Evolutionary conservation across 768 basidiomycete genomes (phyloP).

Genomic region (Termitomyces sp.): DNA sequence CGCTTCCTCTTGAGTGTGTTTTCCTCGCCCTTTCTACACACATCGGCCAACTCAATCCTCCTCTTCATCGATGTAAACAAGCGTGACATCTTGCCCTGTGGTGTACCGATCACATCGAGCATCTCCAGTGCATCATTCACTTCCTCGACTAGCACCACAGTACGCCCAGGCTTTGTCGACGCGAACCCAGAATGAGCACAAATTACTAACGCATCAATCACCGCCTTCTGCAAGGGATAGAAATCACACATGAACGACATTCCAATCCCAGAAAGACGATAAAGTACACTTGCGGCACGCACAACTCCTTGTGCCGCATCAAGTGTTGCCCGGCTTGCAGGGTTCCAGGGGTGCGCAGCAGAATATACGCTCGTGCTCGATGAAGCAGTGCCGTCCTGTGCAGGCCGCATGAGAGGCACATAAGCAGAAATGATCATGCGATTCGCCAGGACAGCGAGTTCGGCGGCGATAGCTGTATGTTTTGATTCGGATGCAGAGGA

Average conservation of each 20-base stretch:
- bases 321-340: conserved; percentile 52
- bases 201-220: conserved; percentile 63
- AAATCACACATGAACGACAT: conserved; percentile 38
- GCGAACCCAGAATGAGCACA: conserved; percentile 58
- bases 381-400: neutral
- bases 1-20: conserved; percentile 26
- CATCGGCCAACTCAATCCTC: conserved; percentile 16
- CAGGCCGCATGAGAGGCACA: conserved; percentile 52
- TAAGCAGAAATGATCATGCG: conserved; percentile 59
- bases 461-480: conserved; percentile 32
- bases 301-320: conserved; percentile 65
- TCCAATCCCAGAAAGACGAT: conserved; percentile 20
- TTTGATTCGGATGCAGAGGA: conserved; percentile 28
- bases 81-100: conserved; percentile 16
- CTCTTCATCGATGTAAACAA: conserved; percentile 20
- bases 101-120: conserved; percentile 12
- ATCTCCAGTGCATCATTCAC: conserved; percentile 20
- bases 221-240: conserved; percentile 52
- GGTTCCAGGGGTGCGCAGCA: conserved; percentile 30
- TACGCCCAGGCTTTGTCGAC: conserved; percentile 22
- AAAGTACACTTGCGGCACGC: conserved; percentile 39
- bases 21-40: conserved; percentile 10
- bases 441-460: conserved; percentile 56
- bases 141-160: conserved; percentile 18
- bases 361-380: conserved; percentile 10